phyloP scores from a whole-genome alignment of 1,139 yeast genomes.

The Pichia sp. region DNA sequence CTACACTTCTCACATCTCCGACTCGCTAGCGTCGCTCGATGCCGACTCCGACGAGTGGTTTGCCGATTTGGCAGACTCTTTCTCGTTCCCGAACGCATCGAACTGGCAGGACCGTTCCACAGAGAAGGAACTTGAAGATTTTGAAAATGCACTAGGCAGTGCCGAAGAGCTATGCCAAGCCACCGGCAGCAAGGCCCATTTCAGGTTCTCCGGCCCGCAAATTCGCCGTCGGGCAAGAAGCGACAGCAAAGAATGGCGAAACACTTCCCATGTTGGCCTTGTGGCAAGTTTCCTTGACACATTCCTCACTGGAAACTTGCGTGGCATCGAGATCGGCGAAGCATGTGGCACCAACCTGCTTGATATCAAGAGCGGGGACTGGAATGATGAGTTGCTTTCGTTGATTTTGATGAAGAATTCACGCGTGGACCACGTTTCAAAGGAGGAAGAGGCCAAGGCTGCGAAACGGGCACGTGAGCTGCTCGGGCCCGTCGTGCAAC shows the following conservation, averaged over 20 bases:
- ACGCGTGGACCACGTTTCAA: conserved; percentile 28
- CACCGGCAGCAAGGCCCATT: conserved; percentile 87
- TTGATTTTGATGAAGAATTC: conserved; percentile 50
- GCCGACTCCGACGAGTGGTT: conserved; percentile 40
- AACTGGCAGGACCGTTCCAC: conserved; percentile 97
- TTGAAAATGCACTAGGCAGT: conserved; percentile 63
- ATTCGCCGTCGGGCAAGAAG: conserved; percentile 65
- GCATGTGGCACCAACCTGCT: conserved; percentile 91
- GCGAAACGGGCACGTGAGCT: conserved; percentile 41
- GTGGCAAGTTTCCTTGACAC: conserved; percentile 79
- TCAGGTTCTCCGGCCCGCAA: conserved; percentile 87
- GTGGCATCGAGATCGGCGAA: conserved; percentile 74
- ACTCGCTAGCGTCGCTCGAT: conserved; percentile 39
- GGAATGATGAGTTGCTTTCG: conserved; percentile 50
- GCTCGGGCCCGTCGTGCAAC: conserved; percentile 49
- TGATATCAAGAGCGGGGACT: conserved; percentile 53
- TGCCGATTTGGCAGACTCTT: conserved; percentile 36
- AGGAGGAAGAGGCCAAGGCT: conserved; percentile 28
- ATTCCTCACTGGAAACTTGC: conserved; percentile 58
- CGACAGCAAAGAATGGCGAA: conserved; percentile 40
- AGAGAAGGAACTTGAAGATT: conserved; percentile 55
- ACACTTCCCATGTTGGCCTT: conserved; percentile 61
- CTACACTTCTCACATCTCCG: conserved; percentile 55
- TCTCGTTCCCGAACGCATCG: conserved; percentile 67
- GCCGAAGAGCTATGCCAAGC: conserved; percentile 57